Conservation (phyloP, 1,284 basidiomycete genomes). For the Rhodotorula sp. region DNA sequence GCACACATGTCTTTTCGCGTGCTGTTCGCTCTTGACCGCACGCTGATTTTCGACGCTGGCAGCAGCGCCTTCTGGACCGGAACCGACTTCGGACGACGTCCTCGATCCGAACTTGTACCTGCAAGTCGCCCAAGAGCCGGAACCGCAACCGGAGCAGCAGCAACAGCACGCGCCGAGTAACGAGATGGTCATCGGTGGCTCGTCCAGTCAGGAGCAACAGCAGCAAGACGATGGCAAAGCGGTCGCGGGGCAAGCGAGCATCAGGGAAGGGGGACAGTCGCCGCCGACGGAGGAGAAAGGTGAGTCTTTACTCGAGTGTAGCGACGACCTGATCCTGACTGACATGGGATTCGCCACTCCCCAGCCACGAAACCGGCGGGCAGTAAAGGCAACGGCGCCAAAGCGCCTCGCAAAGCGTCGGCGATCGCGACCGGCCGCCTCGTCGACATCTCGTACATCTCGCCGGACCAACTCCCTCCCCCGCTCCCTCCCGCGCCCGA, state of each 20-base stretch:
- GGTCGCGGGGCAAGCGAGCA: too few relatives aligned
- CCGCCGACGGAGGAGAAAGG: not conserved
- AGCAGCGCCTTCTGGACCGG: too few relatives aligned
- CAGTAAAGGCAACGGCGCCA: not conserved
- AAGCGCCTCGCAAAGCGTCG: not conserved
- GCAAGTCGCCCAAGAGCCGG: too few relatives aligned
- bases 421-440: not conserved
- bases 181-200: slow-evolving; percentile 11
- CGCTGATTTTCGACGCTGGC: too few relatives aligned
- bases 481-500: slow-evolving; percentile 1
- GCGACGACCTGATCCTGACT: not conserved
- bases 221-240: too few relatives aligned
- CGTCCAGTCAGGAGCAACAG: not conserved
- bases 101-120: too few relatives aligned
- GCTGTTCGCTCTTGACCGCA: too few relatives aligned
- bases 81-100: too few relatives aligned
- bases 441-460: not conserved
- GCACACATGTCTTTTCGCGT: not conserved
- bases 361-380: not conserved
- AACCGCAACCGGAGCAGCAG: too few relatives aligned
- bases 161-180: not conserved
- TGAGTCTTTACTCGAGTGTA: not conserved
- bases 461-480: slow-evolving; percentile 4
- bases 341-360: not conserved
- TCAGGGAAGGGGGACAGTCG: not conserved